Percentiles rank a stretch among this genome's conserved stretches.
Evolutionary conservation across 2,329 filamentous ascomycete species (phyloP).

Genomic region (Monosporascus sp.): DNA sequence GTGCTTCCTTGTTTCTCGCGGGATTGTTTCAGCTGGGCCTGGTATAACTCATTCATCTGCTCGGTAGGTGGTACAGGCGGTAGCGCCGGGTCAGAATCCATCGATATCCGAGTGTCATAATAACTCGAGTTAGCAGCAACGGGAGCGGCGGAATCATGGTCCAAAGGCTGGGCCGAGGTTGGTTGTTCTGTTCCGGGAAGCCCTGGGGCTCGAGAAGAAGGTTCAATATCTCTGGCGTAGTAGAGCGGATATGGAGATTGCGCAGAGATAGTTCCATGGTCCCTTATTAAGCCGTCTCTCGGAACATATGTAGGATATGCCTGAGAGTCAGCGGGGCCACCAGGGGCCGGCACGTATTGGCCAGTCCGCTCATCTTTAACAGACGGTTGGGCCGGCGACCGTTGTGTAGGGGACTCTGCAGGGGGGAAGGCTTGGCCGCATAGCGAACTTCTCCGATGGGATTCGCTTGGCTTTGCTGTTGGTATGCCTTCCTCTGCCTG

Average conservation of each 20-base stretch:
- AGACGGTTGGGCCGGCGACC: slow-evolving; percentile 9
- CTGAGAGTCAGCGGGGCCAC: slow-evolving; percentile 10
- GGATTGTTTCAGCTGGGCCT: slow-evolving; percentile 23
- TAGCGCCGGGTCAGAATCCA: slow-evolving; percentile 25
- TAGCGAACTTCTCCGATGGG: slow-evolving; percentile 11
- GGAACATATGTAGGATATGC: slow-evolving; percentile 11
- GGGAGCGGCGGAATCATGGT: slow-evolving; percentile 15
- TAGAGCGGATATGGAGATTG: slow-evolving; percentile 11
- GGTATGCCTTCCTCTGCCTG: slow-evolving; percentile 16
- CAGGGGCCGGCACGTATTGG: slow-evolving; percentile 8
- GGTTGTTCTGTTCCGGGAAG: slow-evolving; percentile 13
- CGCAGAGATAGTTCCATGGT: slow-evolving; percentile 10
- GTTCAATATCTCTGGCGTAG: slow-evolving; percentile 16
- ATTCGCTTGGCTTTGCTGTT: slow-evolving; percentile 9
- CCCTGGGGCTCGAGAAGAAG: slow-evolving; percentile 16
- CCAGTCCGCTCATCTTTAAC: slow-evolving; percentile 14
- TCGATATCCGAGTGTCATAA: slow-evolving; percentile 27
- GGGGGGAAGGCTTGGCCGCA: slow-evolving; percentile 11
- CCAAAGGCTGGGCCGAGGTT: slow-evolving; percentile 9
- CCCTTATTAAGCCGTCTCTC: slow-evolving; percentile 15
- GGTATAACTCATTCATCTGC: slow-evolving; percentile 27
- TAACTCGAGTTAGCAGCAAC: slow-evolving; percentile 28
- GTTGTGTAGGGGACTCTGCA: slow-evolving; percentile 5
- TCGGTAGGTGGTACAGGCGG: slow-evolving; percentile 18
- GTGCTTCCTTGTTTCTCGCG: slow-evolving; percentile 23